Evolutionary conservation across 768 basidiomycete genomes (phyloP).

Genomic region (Collybia sp.): DNA sequence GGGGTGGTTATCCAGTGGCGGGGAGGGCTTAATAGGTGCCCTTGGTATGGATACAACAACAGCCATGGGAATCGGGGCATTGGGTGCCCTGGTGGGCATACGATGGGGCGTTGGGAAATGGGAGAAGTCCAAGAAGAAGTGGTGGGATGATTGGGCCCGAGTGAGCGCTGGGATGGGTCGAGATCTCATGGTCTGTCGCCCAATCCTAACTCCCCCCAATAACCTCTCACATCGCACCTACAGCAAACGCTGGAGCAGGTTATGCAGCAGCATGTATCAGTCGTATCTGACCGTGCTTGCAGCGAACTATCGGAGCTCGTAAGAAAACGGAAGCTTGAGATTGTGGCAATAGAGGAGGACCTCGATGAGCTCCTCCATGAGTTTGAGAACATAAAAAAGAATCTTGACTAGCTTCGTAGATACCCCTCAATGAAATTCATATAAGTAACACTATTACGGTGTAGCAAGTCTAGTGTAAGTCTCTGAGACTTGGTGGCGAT

Average conservation of each 20-base stretch:
- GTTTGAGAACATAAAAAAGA: no score
- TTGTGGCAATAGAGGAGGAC: slow-evolving; percentile 38
- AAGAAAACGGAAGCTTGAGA: slow-evolving; percentile 36
- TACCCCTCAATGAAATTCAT: no score
- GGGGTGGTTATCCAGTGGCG: slow-evolving; percentile 38
- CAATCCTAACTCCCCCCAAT: not conserved
- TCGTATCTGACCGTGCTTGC: slow-evolving; percentile 48
- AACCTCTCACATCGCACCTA: slow-evolving; percentile 2
- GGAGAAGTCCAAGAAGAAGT: slow-evolving; percentile 62
- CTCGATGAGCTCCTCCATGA: slow-evolving; percentile 25
- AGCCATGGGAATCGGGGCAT: slow-evolving; percentile 52
- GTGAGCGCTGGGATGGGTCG: slow-evolving; percentile 58
- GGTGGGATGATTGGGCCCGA: slow-evolving; percentile 65
- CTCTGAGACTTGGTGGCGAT: not conserved
- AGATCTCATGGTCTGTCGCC: slow-evolving; percentile 51
- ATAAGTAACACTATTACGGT: no score
- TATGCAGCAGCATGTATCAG: slow-evolving; percentile 47
- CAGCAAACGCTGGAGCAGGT: slow-evolving; percentile 43
- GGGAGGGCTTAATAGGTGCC: slow-evolving; percentile 31
- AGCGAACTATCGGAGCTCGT: slow-evolving; percentile 36
- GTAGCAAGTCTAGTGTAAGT: not conserved
- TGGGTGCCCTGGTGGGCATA: slow-evolving; percentile 44
- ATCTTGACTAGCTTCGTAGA: no score
- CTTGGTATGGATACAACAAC: slow-evolving; percentile 50
- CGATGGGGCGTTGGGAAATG: slow-evolving; percentile 64